Conservation (phyloP, 106 monocot genomes). For the Cymbidium sinense region DNA sequence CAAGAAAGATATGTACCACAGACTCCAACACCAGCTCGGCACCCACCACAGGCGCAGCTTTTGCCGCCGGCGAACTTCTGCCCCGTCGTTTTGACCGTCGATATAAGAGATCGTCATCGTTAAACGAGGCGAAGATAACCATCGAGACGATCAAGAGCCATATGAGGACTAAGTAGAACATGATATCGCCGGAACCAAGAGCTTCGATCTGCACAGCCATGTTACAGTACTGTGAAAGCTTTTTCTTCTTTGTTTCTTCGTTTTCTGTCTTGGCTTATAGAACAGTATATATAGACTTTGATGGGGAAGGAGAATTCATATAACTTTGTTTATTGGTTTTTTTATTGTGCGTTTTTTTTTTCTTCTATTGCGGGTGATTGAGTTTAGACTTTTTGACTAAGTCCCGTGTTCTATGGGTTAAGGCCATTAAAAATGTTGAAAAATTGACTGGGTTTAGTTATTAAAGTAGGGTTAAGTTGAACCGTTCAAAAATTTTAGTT, state of each 20-base stretch:
- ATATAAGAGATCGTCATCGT: not conserved
- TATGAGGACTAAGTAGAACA: not conserved
- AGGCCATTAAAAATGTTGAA: no score
- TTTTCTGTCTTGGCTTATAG: not conserved
- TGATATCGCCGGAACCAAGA: not conserved
- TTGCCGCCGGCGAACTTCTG: not conserved
- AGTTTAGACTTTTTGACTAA: not conserved
- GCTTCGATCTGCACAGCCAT: not conserved
- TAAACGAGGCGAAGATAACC: not conserved
- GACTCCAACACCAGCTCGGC: not conserved
- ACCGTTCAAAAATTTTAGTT: no score
- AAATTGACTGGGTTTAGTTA: no score
- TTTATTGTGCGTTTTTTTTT: no score
- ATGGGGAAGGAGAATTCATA: not conserved
- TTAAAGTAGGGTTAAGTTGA: no score
- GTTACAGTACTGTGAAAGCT: not conserved
- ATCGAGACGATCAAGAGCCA: constrained; percentile 1
- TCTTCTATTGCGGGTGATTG: not conserved
- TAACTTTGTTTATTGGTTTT: no score
- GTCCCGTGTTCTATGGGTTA: not conserved
- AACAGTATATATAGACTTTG: not conserved
- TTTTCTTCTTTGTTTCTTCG: not conserved
- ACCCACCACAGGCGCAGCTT: not conserved
- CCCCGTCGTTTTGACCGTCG: not conserved
- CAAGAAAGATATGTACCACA: not conserved